phyloP scores from a whole-genome alignment of 2,329 filamentous ascomycete genomes.

The Biscogniauxia mediterranea region DNA sequence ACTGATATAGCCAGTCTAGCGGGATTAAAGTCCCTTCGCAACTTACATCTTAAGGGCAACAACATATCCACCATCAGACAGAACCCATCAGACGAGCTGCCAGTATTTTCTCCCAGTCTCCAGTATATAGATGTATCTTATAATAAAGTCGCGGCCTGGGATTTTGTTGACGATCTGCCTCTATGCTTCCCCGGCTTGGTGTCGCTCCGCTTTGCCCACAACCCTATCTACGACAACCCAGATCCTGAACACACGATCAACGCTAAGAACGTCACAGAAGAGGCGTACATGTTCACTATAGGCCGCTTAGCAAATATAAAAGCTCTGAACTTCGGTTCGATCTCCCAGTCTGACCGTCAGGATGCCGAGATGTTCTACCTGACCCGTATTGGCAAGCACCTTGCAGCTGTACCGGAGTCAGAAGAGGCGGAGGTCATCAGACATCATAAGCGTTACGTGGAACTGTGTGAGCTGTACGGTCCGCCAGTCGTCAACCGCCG shows the following conservation, averaged over 20 bases:
- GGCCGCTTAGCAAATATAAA: conserved; percentile 68
- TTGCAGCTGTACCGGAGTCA: conserved; percentile 57
- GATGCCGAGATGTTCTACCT: conserved; percentile 96
- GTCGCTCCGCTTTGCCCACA: conserved; percentile 77
- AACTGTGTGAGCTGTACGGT: conserved; percentile 75
- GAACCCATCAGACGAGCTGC: conserved; percentile 29
- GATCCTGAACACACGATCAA: conserved; percentile 33
- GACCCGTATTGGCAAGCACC: conserved; percentile 73
- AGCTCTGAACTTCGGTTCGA: conserved; percentile 69
- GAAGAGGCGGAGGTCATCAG: conserved; percentile 55
- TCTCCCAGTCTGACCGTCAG: conserved; percentile 70
- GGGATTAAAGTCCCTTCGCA: conserved; percentile 50
- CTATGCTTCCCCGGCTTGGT: conserved; percentile 69
- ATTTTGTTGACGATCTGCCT: conserved; percentile 68
- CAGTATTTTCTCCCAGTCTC: conserved; percentile 54
- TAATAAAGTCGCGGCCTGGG: conserved; percentile 68
- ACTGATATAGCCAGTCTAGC: conserved; percentile 55
- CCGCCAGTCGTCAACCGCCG: conserved; percentile 62
- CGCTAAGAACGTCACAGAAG: conserved; percentile 54
- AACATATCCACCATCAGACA: conserved; percentile 51
- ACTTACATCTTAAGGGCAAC: conserved; percentile 75
- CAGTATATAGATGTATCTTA: conserved; percentile 71
- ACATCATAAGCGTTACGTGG: conserved; percentile 68
- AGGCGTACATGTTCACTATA: conserved; percentile 85
- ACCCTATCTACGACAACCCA: conserved; percentile 71